phyloP scores from a whole-genome alignment of 768 basidiomycete genomes.

The Gautieria morchelliformis region DNA sequence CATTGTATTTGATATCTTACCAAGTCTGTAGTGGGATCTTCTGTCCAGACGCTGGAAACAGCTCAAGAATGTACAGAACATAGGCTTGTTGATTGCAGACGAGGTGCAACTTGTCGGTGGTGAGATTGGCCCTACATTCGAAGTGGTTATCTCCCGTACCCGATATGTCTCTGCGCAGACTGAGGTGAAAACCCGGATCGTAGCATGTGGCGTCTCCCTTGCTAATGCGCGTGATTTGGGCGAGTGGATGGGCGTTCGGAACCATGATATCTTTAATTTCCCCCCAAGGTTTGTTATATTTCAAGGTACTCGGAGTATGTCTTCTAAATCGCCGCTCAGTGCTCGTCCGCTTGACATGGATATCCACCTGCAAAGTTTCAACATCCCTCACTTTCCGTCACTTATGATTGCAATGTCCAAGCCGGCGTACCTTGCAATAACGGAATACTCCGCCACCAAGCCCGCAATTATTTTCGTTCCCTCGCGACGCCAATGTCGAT shows the following conservation, averaged over 20 bases:
- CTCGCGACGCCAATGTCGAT: slow-evolving; percentile 85
- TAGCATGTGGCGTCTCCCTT: slow-evolving; percentile 90
- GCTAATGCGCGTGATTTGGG: slow-evolving; percentile 94
- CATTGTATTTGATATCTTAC: neutral
- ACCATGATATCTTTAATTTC: slow-evolving; percentile 96
- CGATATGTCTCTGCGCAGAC: slow-evolving; percentile 94
- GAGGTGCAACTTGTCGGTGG: slow-evolving; percentile 94
- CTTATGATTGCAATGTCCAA: slow-evolving; percentile 99
- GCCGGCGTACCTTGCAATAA: slow-evolving; percentile 87
- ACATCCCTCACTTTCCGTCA: slow-evolving; percentile 95
- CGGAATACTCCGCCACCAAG: slow-evolving; percentile 76
- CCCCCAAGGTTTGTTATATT: slow-evolving; percentile 58
- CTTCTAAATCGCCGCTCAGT: slow-evolving; percentile 27
- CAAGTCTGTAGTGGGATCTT: slow-evolving; percentile 72
- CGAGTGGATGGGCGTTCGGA: slow-evolving; percentile 94
- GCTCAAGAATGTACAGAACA: slow-evolving; percentile 89
- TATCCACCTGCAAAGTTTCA: slow-evolving; percentile 93
- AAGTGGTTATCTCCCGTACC: slow-evolving; percentile 92
- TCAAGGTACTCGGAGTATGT: neutral
- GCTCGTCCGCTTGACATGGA: slow-evolving; percentile 97
- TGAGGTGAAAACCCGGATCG: slow-evolving; percentile 84
- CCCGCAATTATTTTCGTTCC: slow-evolving; percentile 92
- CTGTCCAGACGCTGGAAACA: slow-evolving; percentile 93
- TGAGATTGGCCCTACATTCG: slow-evolving; percentile 92
- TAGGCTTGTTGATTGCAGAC: slow-evolving; percentile 89